A percentile compares a stretch with the other conserved stretches of the same genome.
Conservation (phyloP, 495 filamentous ascomycete species). For the Penicillium verhagenii region DNA sequence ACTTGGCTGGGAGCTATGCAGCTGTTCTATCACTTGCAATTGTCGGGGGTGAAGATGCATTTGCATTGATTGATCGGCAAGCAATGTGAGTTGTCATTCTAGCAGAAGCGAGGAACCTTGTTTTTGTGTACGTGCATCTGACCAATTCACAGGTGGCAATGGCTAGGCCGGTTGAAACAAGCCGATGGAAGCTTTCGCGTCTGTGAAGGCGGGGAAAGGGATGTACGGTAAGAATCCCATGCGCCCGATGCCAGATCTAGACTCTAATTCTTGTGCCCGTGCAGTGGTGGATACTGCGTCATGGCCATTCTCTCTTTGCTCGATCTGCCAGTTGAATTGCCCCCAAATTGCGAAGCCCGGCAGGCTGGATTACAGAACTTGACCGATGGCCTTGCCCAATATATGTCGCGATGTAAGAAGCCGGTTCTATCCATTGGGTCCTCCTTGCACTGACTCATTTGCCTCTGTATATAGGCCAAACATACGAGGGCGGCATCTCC, state of each 20-base stretch:
- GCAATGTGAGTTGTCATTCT: conserved; percentile 58
- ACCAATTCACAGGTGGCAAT: conserved; percentile 63
- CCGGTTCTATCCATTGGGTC: background rate
- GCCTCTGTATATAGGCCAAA: conserved; percentile 66
- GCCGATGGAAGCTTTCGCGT: conserved; percentile 80
- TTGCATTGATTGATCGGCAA: conserved; percentile 73
- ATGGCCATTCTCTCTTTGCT: conserved; percentile 79
- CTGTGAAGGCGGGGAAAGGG: conserved; percentile 78
- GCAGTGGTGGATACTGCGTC: conserved; percentile 85
- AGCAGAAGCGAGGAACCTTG: background rate
- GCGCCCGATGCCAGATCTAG: conserved; percentile 11
- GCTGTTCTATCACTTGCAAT: conserved; percentile 72
- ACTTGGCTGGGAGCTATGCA: conserved; percentile 86
- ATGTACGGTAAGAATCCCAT: conserved; percentile 66
- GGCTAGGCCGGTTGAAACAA: conserved; percentile 82
- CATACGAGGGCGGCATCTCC: conserved; percentile 89
- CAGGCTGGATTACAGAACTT: conserved; percentile 51
- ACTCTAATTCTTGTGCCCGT: conserved; percentile 12
- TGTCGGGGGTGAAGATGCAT: conserved; percentile 70
- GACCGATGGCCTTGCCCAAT: conserved; percentile 68
- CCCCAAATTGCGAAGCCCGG: conserved; percentile 57
- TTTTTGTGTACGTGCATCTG: conserved; percentile 19
- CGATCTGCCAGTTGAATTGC: conserved; percentile 74
- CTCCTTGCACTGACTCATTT: conserved; percentile 6
- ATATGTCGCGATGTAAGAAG: conserved; percentile 75